These are phyloP conservation scores for Euptelea pleiosperma DNA, from an alignment of 164 flowering plant species.

Conservation along the genomic window DNA sequence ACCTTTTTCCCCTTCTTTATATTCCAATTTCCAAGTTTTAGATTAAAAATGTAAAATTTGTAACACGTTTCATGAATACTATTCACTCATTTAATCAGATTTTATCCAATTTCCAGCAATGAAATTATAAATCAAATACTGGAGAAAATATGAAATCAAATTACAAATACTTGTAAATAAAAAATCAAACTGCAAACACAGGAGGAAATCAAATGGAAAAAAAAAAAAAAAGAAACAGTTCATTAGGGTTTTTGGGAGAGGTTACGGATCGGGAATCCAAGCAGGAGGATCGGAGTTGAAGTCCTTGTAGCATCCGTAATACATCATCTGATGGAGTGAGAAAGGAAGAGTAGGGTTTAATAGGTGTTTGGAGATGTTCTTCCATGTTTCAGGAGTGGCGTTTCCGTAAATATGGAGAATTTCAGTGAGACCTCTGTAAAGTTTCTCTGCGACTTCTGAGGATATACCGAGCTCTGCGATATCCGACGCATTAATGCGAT, in stretches of 20 bases:
- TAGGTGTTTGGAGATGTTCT: conserved; percentile 40
- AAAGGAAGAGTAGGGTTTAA: conserved; percentile 72
- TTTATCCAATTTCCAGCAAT: too few species aligned
- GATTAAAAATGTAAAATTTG: too few species aligned
- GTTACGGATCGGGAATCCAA: conserved; percentile 81
- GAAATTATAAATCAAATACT: too few species aligned
- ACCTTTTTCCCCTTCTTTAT: too few species aligned
- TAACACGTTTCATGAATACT: too few species aligned
- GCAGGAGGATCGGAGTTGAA: conserved; percentile 80
- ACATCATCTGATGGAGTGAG: conserved; percentile 83
- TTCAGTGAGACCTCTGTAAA: conserved; percentile 38
- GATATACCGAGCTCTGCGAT: conserved; percentile 51
- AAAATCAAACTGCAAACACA: background rate
- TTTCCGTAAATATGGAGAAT: conserved; percentile 40
- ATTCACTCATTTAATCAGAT: too few species aligned
- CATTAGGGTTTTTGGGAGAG: background rate
- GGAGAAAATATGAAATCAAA: too few species aligned
- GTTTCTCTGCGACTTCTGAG: conserved; percentile 29
- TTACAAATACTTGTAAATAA: too few species aligned
- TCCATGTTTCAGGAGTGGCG: conserved; percentile 59
- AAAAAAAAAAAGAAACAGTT: background rate
- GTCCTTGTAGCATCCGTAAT: conserved; percentile 74
- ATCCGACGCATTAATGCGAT: conserved; percentile 38
- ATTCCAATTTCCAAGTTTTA: too few species aligned
- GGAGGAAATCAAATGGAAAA: background rate